Conservation (phyloP, 1,139 yeast species). For the Pichia sp. region DNA sequence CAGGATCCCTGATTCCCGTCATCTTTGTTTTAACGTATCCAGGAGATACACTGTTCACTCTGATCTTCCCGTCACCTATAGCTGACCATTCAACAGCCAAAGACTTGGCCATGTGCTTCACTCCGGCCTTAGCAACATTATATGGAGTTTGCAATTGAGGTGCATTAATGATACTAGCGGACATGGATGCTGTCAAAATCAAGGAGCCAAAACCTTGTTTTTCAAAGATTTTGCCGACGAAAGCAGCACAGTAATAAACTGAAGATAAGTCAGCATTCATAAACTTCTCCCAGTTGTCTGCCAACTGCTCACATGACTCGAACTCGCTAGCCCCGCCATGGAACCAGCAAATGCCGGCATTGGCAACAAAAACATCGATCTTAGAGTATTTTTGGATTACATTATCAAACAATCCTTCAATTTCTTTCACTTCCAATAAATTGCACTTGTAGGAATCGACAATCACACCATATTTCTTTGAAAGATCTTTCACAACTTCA, state of each 20-base stretch:
- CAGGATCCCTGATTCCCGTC: constrained; percentile 37
- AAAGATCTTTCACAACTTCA: constrained; percentile 41
- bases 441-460: constrained; percentile 50
- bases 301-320: constrained; percentile 41
- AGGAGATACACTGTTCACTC: constrained; percentile 55
- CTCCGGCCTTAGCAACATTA: constrained; percentile 57
- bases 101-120: constrained; percentile 49
- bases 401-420: constrained; percentile 38
- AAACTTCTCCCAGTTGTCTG: constrained; percentile 45
- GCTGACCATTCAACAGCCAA: constrained; percentile 52
- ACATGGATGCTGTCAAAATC: constrained; percentile 60
- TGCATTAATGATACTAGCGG: constrained; percentile 51
- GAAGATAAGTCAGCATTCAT: constrained; percentile 53
- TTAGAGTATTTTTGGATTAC: constrained; percentile 52
- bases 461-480: constrained; percentile 43
- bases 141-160: constrained; percentile 56
- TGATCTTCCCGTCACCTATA: constrained; percentile 35
- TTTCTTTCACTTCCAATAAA: constrained; percentile 41
- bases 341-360: constrained; percentile 62
- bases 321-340: constrained; percentile 43
- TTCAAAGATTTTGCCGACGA: constrained; percentile 47
- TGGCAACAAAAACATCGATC: constrained; percentile 61
- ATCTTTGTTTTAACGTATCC: constrained; percentile 51
- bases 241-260: constrained; percentile 55
- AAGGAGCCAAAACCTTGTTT: constrained; percentile 51